Evolutionary conservation across 1,139 yeast genomes (phyloP), one percentile per base, ranked within the genome.

Genomic region (Zygotorulaspora mrakii): DNA sequence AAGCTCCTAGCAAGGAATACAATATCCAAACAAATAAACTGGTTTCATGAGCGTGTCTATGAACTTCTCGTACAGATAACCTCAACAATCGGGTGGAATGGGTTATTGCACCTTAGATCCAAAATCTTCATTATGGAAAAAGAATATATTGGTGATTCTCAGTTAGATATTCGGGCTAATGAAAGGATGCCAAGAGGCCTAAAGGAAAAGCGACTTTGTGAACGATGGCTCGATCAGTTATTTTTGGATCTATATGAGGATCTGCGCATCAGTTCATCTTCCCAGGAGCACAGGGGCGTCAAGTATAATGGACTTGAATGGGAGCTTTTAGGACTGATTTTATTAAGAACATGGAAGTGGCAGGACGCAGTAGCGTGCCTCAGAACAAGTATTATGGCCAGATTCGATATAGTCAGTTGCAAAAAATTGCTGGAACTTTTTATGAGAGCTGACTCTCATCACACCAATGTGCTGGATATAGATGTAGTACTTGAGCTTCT

Each of bases 71-170:
- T 71, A 39, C 66, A 69, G 16, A 77, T 89, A 45, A 82, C 79
- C 23, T 67, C 73, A 41, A 73, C 74, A 40, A 73, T 85, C 17
- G 97, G 97, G 3, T 91, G 98, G 98, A 91, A 87, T 54, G 76
- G 79, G n/a, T 69, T 91, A 41, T 70, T 91, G 57, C 76, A 77
- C 53, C 70, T 81, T 42, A 76, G 98, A 52, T 85, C 96, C 3
- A 76, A 79, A 43, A 88, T 87, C 1, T 91, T 91, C 62, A 91
- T 91, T 22, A 91, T 91, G 98, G 96, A 89, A 61, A 91, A 84
- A 46, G 98, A 91, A 58, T 86, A 85, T 35, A 14, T 40, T 7
- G 42, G 33, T 11, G 42, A 39, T 5, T 35, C 32, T n/a, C 33
- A 34, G 9, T 21, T 31, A 4, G 32, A 33, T 12, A 18, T 17